Evolutionary conservation across 1,284 basidiomycete species (phyloP).

Genomic region (Trametes hirsuta): DNA sequence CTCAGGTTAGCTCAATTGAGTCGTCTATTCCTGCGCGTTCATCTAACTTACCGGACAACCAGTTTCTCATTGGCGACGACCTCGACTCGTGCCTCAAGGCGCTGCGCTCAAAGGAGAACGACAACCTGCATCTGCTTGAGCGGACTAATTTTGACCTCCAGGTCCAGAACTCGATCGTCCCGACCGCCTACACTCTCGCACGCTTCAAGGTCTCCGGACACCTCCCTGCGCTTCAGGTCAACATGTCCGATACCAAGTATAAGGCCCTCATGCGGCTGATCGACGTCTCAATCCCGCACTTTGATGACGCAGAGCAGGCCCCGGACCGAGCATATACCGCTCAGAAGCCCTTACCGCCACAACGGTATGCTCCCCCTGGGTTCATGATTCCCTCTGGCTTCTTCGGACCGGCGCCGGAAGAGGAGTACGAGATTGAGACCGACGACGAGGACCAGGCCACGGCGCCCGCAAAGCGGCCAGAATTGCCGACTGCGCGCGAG

Average conservation of each 20-base stretch:
- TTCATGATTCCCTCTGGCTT: slow-evolving; percentile 60
- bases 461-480: slow-evolving; percentile 24
- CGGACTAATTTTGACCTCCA: slow-evolving; percentile 91
- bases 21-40: too few relatives aligned
- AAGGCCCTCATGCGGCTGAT: slow-evolving; percentile 93
- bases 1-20: slow-evolving; percentile 66
- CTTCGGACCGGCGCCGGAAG: slow-evolving; percentile 49
- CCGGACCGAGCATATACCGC: slow-evolving; percentile 29
- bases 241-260: slow-evolving; percentile 97
- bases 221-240: slow-evolving; percentile 88
- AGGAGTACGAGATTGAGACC: slow-evolving; percentile 71
- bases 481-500: slow-evolving; percentile 26
- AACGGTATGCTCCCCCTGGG: slow-evolving; percentile 26
- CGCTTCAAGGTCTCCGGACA: slow-evolving; percentile 93
- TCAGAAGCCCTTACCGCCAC: slow-evolving; percentile 10
- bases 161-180: slow-evolving; percentile 94
- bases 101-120: slow-evolving; percentile 58
- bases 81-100: slow-evolving; percentile 83
- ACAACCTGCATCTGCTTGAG: slow-evolving; percentile 89
- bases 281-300: slow-evolving; percentile 89
- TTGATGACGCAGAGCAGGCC: slow-evolving; percentile 49
- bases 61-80: slow-evolving; percentile 92
- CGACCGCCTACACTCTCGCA: slow-evolving; percentile 83
- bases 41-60: not conserved
- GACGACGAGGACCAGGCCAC: slow-evolving; percentile 52